phyloP scores from a whole-genome alignment of 1,139 yeast genomes.

The Pichia sp. region DNA sequence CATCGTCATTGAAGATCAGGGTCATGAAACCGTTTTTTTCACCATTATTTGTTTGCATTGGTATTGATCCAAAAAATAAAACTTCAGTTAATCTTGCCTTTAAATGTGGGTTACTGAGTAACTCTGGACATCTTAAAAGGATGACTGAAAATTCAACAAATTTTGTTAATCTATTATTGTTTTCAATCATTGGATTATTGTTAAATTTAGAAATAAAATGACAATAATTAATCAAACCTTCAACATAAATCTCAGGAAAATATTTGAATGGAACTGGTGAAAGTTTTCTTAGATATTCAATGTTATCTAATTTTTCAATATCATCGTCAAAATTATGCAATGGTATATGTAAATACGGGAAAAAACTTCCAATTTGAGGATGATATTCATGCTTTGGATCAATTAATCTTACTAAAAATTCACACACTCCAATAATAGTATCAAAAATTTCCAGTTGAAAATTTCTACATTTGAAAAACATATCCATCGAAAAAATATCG shows the following conservation, averaged over 20 bases:
- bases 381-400: slow-evolving; percentile 58
- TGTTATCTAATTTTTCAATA: slow-evolving; percentile 60
- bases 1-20: slow-evolving; percentile 55
- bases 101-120: slow-evolving; percentile 87
- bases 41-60: slow-evolving; percentile 30
- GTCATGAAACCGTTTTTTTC: slow-evolving; percentile 65
- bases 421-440: slow-evolving; percentile 67
- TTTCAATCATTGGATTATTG: slow-evolving; percentile 53
- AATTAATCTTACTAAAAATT: slow-evolving; percentile 62
- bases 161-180: slow-evolving; percentile 43
- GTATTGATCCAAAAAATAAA: slow-evolving; percentile 68
- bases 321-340: slow-evolving; percentile 44
- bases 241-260: slow-evolving; percentile 81
- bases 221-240: slow-evolving; percentile 74
- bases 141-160: slow-evolving; percentile 69
- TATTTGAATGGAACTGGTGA: slow-evolving; percentile 76
- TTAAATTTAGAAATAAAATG: slow-evolving; percentile 55
- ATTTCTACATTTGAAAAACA: slow-evolving; percentile 49
- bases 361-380: slow-evolving; percentile 38
- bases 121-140: slow-evolving; percentile 76
- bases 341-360: slow-evolving; percentile 49
- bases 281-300: slow-evolving; percentile 55
- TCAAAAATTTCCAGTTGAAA: slow-evolving; percentile 66
- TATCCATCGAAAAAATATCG: slow-evolving; percentile 47
- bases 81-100: slow-evolving; percentile 80